Percentiles rank a stretch among this genome's conserved stretches.
Evolutionary conservation across 2,329 filamentous ascomycete species (phyloP).

Genomic region (Diplodia intermedia): DNA sequence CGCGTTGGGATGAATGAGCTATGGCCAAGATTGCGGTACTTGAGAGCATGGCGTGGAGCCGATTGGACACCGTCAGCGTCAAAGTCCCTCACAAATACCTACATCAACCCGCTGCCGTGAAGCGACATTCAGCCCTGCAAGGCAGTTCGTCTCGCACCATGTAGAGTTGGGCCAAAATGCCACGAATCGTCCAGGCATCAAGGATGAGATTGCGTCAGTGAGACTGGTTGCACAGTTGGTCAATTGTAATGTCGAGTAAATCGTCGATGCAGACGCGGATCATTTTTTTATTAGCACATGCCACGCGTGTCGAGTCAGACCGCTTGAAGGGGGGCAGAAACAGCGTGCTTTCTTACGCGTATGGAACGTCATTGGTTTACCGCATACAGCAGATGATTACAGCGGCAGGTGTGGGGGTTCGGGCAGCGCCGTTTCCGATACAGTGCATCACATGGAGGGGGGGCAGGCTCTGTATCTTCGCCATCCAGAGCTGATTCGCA

Average conservation of each 20-base stretch:
- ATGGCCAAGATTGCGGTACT: slow-evolving; percentile 21
- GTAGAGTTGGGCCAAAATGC: neutral
- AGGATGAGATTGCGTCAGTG: neutral
- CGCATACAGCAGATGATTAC: neutral
- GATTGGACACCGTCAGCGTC: neutral
- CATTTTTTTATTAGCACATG: neutral
- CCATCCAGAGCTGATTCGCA: too few species aligned
- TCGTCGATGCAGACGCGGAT: slow-evolving; percentile 15
- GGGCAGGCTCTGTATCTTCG: too few species aligned
- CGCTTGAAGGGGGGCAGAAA: neutral
- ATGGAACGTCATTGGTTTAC: slow-evolving; percentile 5
- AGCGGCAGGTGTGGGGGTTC: neutral
- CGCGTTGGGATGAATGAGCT: neutral
- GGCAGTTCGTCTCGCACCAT: slow-evolving; percentile 4
- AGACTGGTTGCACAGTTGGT: neutral
- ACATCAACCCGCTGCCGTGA: neutral
- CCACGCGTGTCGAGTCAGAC: slow-evolving; percentile 6
- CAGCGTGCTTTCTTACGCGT: neutral
- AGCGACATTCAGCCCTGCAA: slow-evolving; percentile 7
- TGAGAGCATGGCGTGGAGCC: slow-evolving; percentile 4
- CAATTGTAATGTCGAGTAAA: neutral
- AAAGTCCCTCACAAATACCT: neutral
- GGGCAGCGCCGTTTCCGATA: neutral
- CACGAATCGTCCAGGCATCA: slow-evolving; percentile 4
- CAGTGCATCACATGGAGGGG: neutral